Percentiles rank a stretch among this genome's conserved stretches.
Evolutionary conservation across 345 rosid species (phyloP).

Genomic region (Theobroma cacao): DNA sequence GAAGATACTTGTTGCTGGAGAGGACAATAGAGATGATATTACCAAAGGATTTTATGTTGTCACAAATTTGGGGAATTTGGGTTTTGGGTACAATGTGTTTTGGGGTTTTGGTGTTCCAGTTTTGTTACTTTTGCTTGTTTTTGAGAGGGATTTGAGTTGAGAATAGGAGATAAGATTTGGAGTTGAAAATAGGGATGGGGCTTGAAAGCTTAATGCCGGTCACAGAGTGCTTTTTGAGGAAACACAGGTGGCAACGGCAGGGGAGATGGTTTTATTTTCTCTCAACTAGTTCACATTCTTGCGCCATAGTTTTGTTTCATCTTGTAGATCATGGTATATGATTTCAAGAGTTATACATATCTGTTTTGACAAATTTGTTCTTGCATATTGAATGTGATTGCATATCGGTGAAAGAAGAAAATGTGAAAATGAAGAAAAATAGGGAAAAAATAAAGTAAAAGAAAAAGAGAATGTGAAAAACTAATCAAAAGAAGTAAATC

Average conservation of each 20-base stretch:
- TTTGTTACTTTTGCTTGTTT: too few species aligned
- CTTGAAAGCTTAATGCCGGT: background rate
- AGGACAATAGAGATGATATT: too few species aligned
- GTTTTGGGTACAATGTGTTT: too few species aligned
- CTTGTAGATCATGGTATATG: background rate
- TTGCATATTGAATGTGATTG: background rate
- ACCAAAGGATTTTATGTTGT: too few species aligned
- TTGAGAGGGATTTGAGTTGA: background rate
- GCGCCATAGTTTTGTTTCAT: background rate
- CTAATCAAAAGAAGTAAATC: background rate
- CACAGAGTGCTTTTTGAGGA: background rate
- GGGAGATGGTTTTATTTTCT: background rate
- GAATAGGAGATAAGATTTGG: background rate
- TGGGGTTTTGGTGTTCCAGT: too few species aligned
- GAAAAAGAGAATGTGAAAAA: background rate
- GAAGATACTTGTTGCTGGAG: too few species aligned
- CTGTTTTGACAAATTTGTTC: background rate
- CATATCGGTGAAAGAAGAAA: background rate
- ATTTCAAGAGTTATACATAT: background rate
- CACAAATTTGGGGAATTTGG: too few species aligned
- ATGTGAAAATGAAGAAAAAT: background rate
- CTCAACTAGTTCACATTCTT: background rate
- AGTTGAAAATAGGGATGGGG: background rate
- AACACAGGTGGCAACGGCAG: background rate
- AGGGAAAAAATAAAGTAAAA: too few species aligned